Base-by-base conservation (phyloP, 495 filamentous ascomycete species). In the Lasiosphaeria ovina region DNA sequence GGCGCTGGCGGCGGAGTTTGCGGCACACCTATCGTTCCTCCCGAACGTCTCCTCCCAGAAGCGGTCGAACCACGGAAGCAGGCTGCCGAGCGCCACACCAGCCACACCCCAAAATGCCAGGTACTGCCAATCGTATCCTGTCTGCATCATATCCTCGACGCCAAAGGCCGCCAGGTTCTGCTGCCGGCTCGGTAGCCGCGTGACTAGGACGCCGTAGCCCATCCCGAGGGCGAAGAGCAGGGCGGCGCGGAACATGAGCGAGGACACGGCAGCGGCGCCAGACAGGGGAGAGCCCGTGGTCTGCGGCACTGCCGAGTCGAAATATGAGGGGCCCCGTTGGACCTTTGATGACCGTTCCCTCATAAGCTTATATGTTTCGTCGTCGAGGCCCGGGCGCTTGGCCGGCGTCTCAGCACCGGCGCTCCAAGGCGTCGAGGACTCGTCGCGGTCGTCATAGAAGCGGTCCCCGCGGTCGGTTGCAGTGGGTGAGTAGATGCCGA, bases 11-110 rank as follows among this genome's bases (percentile, higher is more conserved):
- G 24, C 24, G 24, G 24, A 24, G 24, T 24, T 24, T 24, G 2
- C 24, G 24, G 24, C 24, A 24, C 24, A 24, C 24, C 24, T 65
- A 11, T 63, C 62, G 3, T 64, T 62, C 38, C 24, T 59, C 6
- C 69, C 69, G 32, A 74, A 67, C 1, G 65, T 59, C 32, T 73
- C 62, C 57, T 76, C 75, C 75, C 75, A 92, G 40, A 90, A 68
- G 6, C 79, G 74, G 71, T 98, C 94, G 17, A 97, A 77, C 85
- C 87, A 96, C 14, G 94, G 94, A 51, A 97, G 77, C 47, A 94
- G 67, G 58, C 85, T 85, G 14, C 95, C 95, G 32, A 96, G 70
- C 0, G 77, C 76, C 8, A 97, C 83, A 11, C 92, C 95, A 0
- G 86, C 86, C 24, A 86, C 57, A 0, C 92, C 95, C 92, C 94